Evolutionary conservation across 306 rosid genomes (phyloP), one percentile per base, ranked within the genome.

Genomic region (Luffa aegyptiaca): DNA sequence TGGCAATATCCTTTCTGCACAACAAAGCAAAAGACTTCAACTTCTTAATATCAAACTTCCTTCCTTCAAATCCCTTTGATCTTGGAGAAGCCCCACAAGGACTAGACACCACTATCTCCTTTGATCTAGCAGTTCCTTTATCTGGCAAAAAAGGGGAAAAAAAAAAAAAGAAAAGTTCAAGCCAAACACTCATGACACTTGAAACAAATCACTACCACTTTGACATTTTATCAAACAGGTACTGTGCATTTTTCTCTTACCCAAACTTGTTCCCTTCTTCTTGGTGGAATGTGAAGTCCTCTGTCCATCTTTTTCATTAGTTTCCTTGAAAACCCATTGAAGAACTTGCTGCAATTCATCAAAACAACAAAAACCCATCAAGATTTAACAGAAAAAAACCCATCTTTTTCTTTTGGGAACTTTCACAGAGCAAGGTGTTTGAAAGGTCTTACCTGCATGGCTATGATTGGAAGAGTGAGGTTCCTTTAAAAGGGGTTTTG

Each of bases 251-350:
- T 73, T 62, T 37, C 39, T 72, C 89, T 87, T 85, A 92, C 98
- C 96, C 39, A 8, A 57, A 65, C 37, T 61, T 56, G 64, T 64
- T 79, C 81, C 82, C 68, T 85, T 82, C 80, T 81, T 84, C 80
- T 79, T 76, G 69, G 82, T 65, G 26, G 89, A 66, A 82, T 75
- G 71, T 84, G 83, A 65, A 70, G 58, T 79, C 17, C 65, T 84
- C 45, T 87, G 73, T 76, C 81, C 83, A 63, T 80, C 83, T 85
- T 85, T 84, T 39, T 85, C 87, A 39, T 83, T 83, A 58, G 86
- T 75, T 71, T 63, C 76, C 65, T 80, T 87, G 48, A 84, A 88
- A 48, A 93, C 86, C 89, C 90, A 86, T 63, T 82, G 91, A 85
- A 92, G 85, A 85, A 91, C 75, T 89, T 92, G 87, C 71, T 81